Conservation (phyloP, 140 eudicot genomes). For the Ambrosia hybrid region DNA sequence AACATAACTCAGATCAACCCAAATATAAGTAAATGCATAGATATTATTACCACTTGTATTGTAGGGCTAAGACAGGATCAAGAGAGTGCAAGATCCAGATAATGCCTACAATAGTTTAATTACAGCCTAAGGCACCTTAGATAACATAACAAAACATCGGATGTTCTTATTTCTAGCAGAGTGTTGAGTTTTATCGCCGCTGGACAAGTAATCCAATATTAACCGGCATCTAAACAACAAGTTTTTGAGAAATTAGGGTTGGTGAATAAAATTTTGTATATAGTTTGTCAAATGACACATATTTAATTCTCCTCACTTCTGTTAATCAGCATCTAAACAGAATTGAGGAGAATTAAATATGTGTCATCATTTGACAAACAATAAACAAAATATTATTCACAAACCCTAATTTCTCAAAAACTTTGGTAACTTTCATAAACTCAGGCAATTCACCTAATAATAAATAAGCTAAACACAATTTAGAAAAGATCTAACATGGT, state of each 20-base stretch:
- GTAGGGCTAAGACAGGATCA: no score
- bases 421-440: not conserved
- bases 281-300: conserved; percentile 1
- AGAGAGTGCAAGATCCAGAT: not conserved
- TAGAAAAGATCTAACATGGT: conserved; percentile 12
- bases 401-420: conserved; percentile 15
- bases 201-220: not conserved
- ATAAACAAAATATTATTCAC: not conserved
- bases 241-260: not conserved
- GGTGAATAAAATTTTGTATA: not conserved
- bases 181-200: not conserved
- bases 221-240: not conserved
- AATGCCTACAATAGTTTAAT: not conserved
- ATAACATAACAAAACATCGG: conserved; percentile 7
- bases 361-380: not conserved
- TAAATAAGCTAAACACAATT: conserved; percentile 5
- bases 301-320: not conserved
- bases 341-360: not conserved
- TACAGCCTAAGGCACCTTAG: not conserved
- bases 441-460: conserved; percentile 1
- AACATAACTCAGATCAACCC: not conserved
- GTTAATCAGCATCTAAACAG: conserved; percentile 2
- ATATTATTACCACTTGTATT: not conserved
- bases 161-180: conserved; percentile 2
- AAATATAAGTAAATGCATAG: not conserved